A percentile compares a stretch with the other conserved stretches of the same genome.
Conservation (phyloP, 2,329 filamentous ascomycete genomes). For the Clonostachys solani region DNA sequence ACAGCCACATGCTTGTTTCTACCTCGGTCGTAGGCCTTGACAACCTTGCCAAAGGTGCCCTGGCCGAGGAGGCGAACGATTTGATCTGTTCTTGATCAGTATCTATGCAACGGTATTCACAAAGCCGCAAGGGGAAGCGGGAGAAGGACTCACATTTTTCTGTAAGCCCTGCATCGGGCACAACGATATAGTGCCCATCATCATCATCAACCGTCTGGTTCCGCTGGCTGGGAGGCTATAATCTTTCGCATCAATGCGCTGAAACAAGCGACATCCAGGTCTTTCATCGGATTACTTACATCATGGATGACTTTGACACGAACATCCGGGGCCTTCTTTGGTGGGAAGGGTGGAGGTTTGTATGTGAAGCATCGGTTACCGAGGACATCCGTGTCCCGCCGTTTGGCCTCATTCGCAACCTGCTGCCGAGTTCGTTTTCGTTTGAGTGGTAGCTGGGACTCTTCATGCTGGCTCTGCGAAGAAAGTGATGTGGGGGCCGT, state of each 20-base stretch:
- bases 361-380: slow-evolving; percentile 75
- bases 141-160: slow-evolving; percentile 70
- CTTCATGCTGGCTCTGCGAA: slow-evolving; percentile 59
- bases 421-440: slow-evolving; percentile 83
- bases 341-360: slow-evolving; percentile 79
- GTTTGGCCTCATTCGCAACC: slow-evolving; percentile 76
- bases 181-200: slow-evolving; percentile 94
- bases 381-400: slow-evolving; percentile 66
- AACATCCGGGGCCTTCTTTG: slow-evolving; percentile 85
- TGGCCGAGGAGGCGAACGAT: slow-evolving; percentile 89
- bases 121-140: background rate
- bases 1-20: slow-evolving; percentile 81
- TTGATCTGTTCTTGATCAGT: slow-evolving; percentile 55
- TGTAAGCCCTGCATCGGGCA: slow-evolving; percentile 80
- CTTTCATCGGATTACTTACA: slow-evolving; percentile 38
- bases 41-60: slow-evolving; percentile 97
- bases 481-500: slow-evolving; percentile 83
- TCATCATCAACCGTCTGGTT: slow-evolving; percentile 86
- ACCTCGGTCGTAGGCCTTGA: slow-evolving; percentile 80
- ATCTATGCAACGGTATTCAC: background rate
- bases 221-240: slow-evolving; percentile 35
- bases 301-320: slow-evolving; percentile 58
- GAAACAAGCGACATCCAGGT: no score
- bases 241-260: background rate
- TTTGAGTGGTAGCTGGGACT: slow-evolving; percentile 73